Evolutionary conservation across 345 rosid species (phyloP).

Genomic region (Kandelia obovata): DNA sequence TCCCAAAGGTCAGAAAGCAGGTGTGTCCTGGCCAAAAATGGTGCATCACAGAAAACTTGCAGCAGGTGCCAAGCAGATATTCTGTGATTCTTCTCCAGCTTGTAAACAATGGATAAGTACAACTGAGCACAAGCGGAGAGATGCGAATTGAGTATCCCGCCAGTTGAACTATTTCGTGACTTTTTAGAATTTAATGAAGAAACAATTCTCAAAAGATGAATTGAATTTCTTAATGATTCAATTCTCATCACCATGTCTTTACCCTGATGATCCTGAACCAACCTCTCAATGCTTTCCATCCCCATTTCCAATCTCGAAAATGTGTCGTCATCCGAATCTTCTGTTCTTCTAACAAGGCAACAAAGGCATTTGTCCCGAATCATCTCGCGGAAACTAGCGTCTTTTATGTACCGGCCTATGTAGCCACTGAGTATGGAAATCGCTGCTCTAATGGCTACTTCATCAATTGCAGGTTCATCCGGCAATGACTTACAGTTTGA

Average conservation of each 20-base stretch:
- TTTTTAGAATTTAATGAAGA: constrained; percentile 43
- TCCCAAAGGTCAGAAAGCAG: constrained; percentile 72
- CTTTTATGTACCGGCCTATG: constrained; percentile 41
- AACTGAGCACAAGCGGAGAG: constrained; percentile 59
- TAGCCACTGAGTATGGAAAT: constrained; percentile 55
- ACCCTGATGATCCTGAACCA: constrained; percentile 27
- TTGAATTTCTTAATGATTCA: constrained; percentile 32
- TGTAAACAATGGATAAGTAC: constrained; percentile 53
- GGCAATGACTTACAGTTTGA: constrained; percentile 9
- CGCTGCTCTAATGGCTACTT: constrained; percentile 43
- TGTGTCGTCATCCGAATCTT: constrained; percentile 25
- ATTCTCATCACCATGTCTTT: constrained; percentile 22
- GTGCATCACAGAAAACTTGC: constrained; percentile 52
- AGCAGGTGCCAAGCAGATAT: constrained; percentile 50
- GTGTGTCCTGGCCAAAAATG: constrained; percentile 49
- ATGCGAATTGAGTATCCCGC: constrained; percentile 49
- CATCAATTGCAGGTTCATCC: constrained; percentile 48
- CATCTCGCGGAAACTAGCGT: constrained; percentile 35
- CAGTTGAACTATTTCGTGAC: constrained; percentile 31
- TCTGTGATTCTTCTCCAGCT: constrained; percentile 51
- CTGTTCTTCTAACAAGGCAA: constrained; percentile 30
- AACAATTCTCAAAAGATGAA: constrained; percentile 38
- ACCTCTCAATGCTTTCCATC: constrained; percentile 37
- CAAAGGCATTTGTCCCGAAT: constrained; percentile 38
- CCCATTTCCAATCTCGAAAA: constrained; percentile 39